Evolutionary conservation across 148 eudicot species (phyloP).

Genomic region (Salicornia ramosissima): DNA sequence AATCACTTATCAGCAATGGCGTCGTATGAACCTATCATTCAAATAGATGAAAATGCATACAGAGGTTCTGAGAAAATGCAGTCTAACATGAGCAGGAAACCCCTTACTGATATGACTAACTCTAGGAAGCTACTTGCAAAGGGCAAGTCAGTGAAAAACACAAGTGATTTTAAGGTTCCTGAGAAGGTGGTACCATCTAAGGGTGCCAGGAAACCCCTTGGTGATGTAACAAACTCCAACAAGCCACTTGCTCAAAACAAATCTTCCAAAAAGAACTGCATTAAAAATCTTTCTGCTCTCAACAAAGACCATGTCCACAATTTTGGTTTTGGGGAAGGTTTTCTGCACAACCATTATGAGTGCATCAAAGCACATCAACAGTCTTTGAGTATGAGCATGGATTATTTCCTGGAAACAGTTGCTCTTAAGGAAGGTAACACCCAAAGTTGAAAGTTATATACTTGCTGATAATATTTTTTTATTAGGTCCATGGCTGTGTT

Average conservation of each 20-base stretch:
- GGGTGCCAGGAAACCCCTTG: constrained; percentile 22
- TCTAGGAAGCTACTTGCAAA: constrained; percentile 20
- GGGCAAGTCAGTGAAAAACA: constrained; percentile 2
- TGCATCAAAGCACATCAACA: constrained; percentile 17
- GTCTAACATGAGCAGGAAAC: constrained; percentile 15
- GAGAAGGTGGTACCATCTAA: constrained; percentile 19
- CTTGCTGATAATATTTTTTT: not conserved
- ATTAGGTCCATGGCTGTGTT: no score
- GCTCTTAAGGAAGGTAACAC: constrained; percentile 19
- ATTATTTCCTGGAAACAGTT: constrained; percentile 27
- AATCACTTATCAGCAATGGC: constrained; percentile 13
- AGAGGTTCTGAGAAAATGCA: constrained; percentile 19
- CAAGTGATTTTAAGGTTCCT: constrained; percentile 12
- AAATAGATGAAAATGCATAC: constrained; percentile 19
- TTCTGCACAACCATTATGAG: constrained; percentile 22
- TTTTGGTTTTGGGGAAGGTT: constrained; percentile 18
- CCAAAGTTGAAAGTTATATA: not conserved
- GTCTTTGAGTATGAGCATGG: constrained; percentile 18
- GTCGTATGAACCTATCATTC: constrained; percentile 21
- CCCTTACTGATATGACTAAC: constrained; percentile 25
- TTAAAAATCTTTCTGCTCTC: constrained; percentile 15
- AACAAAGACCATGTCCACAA: not conserved
- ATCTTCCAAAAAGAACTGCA: constrained; percentile 17
- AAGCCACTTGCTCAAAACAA: constrained; percentile 16
- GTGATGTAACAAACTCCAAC: constrained; percentile 23